A percentile compares a stretch with the other conserved stretches of the same genome.
Evolutionary conservation across 2,329 filamentous ascomycete species (phyloP).

Genomic region (Canariomyces notabilis): DNA sequence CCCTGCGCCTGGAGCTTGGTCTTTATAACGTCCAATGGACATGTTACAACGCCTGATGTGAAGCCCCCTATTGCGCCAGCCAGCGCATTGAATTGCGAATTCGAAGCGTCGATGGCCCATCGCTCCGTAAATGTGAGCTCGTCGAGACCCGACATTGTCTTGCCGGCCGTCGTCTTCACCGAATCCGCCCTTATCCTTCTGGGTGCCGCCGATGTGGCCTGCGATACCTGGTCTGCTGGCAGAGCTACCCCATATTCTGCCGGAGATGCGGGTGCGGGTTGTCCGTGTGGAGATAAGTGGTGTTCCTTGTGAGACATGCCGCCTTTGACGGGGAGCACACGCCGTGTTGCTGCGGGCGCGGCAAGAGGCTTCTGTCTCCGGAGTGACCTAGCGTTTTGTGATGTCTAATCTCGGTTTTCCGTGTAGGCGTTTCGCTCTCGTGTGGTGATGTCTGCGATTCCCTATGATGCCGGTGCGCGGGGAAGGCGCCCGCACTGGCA

Average conservation of each 20-base stretch:
- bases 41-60: constrained; percentile 89
- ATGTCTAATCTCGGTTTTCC: not conserved
- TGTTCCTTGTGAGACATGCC: constrained; percentile 51
- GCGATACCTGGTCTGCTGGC: constrained; percentile 13
- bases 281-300: constrained; percentile 25
- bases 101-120: constrained; percentile 53
- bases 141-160: constrained; percentile 26
- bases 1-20: constrained; percentile 96
- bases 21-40: constrained; percentile 97
- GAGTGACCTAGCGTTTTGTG: constrained; percentile 9
- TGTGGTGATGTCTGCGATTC: constrained; percentile 13
- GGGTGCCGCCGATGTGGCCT: constrained; percentile 13
- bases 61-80: constrained; percentile 86
- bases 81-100: constrained; percentile 71
- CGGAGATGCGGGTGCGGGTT: constrained; percentile 21
- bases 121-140: constrained; percentile 45
- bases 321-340: constrained; percentile 10
- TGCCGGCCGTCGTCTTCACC: constrained; percentile 12
- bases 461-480: constrained; percentile 28
- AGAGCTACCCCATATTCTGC: constrained; percentile 28
- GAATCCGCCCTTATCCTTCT: constrained; percentile 3
- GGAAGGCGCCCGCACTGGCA: constrained; percentile 33
- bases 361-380: constrained; percentile 9
- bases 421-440: constrained; percentile 6
- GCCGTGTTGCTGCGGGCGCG: constrained; percentile 8